Conservation (phyloP, 768 basidiomycete species). For the Thelephora aurantiotincta region DNA sequence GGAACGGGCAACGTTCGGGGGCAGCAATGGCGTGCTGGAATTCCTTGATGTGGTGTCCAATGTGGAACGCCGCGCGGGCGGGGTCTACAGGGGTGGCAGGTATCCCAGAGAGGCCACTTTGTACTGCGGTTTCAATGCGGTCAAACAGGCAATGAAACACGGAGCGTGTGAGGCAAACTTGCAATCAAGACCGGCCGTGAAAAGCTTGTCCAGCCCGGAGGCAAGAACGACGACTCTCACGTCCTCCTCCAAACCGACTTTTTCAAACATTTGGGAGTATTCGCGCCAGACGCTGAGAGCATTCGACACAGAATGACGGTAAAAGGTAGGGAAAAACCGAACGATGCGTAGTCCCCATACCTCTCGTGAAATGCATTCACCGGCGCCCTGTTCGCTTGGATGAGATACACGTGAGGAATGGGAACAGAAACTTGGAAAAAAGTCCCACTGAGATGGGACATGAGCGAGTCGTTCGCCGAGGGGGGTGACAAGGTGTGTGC, state of each 20-base stretch:
- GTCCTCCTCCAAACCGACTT: constrained; percentile 33
- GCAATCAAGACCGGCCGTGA: constrained; percentile 81
- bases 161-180: constrained; percentile 10
- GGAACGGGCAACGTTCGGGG: constrained; percentile 55
- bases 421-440: constrained; percentile 23
- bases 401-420: constrained; percentile 22
- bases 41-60: constrained; percentile 30
- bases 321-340: neutral
- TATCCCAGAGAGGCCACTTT: constrained; percentile 16
- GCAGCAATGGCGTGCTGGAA: constrained; percentile 65
- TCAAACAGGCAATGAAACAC: too few relatives aligned
- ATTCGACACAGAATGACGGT: neutral
- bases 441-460: constrained; percentile 10
- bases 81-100: constrained; percentile 24
- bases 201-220: constrained; percentile 55
- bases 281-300: constrained; percentile 55
- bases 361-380: constrained; percentile 53
- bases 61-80: constrained; percentile 35
- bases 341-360: constrained; percentile 16
- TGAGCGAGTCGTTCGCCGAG: neutral
- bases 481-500: too few relatives aligned
- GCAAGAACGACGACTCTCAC: constrained; percentile 64
- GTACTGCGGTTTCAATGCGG: neutral
- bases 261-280: constrained; percentile 46
- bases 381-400: constrained; percentile 34